These are phyloP conservation scores for Colletotrichum gloeosporioides DNA, from an alignment of 2,329 filamentous ascomycete species.

Conservation along the genomic window DNA sequence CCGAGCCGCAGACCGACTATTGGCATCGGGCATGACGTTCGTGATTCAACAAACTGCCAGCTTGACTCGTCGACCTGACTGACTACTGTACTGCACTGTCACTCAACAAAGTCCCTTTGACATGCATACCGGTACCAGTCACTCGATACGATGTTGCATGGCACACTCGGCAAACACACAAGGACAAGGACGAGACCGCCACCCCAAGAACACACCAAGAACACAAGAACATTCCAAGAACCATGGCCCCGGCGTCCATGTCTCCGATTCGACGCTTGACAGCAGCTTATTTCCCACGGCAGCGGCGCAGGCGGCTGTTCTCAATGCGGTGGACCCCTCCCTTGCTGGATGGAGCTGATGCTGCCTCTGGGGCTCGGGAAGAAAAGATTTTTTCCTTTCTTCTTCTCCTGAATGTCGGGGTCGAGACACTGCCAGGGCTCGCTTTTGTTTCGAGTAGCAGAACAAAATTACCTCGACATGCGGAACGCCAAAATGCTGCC, in stretches of 20 bases:
- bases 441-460: slow-evolving; percentile 16
- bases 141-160: neutral
- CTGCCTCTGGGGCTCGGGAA: neutral
- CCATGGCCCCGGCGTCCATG: neutral
- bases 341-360: neutral
- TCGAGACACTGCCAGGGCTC: slow-evolving; percentile 16
- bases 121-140: neutral
- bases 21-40: neutral
- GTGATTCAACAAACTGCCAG: neutral
- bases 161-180: neutral
- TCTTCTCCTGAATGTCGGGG: slow-evolving; percentile 6
- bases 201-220: neutral
- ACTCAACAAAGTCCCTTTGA: neutral
- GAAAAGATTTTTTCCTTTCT: neutral
- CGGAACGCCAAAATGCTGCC: slow-evolving; percentile 1
- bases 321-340: slow-evolving; percentile 14
- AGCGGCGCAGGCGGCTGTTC: neutral
- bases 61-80: neutral
- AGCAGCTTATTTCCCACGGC: slow-evolving; percentile 11
- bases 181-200: neutral
- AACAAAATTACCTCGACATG: slow-evolving; percentile 15
- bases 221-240: neutral
- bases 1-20: neutral
- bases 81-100: neutral
- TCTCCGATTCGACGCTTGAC: slow-evolving; percentile 11